Conservation (phyloP, 2,329 filamentous ascomycete genomes). For the Epichloe elymi region DNA sequence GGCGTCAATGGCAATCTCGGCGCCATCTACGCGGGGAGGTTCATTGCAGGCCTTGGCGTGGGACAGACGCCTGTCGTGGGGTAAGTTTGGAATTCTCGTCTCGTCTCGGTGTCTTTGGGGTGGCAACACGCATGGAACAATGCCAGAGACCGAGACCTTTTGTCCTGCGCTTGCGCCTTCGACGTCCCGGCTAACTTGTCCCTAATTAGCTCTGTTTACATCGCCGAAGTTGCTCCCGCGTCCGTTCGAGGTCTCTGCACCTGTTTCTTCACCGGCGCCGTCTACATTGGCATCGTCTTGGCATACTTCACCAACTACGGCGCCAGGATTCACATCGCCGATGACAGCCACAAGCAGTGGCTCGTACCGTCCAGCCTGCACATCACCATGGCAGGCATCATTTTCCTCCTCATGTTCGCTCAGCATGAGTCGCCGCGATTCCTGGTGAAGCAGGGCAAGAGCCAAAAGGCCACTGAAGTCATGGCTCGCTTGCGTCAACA, state of each 20-base stretch:
- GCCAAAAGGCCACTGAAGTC: conserved; percentile 42
- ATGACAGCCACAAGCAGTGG: conserved; percentile 36
- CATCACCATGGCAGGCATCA: conserved; percentile 63
- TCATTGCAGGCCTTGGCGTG: conserved; percentile 53
- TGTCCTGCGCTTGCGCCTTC: too few species aligned
- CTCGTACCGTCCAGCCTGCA: conserved; percentile 63
- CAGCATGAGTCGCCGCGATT: conserved; percentile 59
- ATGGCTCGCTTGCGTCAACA: conserved; percentile 48
- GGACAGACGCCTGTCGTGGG: conserved; percentile 55
- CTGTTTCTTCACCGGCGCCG: conserved; percentile 37
- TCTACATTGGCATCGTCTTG: conserved; percentile 67
- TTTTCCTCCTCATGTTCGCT: conserved; percentile 56
- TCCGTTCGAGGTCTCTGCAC: conserved; percentile 62
- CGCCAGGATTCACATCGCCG: conserved; percentile 33
- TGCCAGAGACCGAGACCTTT: too few species aligned
- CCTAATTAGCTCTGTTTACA: conserved; percentile 45
- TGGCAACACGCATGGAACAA: too few species aligned
- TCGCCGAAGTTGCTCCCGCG: conserved; percentile 58
- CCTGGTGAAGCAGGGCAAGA: conserved; percentile 50
- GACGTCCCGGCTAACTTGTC: not conserved
- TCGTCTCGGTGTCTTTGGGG: not conserved
- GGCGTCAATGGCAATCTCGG: conserved; percentile 37
- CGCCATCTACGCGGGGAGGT: conserved; percentile 50
- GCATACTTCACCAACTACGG: conserved; percentile 67
- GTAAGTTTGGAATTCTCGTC: conserved; percentile 10